Evolutionary conservation across 805 yeast species (phyloP).

Genomic region (Candida nanaspora): DNA sequence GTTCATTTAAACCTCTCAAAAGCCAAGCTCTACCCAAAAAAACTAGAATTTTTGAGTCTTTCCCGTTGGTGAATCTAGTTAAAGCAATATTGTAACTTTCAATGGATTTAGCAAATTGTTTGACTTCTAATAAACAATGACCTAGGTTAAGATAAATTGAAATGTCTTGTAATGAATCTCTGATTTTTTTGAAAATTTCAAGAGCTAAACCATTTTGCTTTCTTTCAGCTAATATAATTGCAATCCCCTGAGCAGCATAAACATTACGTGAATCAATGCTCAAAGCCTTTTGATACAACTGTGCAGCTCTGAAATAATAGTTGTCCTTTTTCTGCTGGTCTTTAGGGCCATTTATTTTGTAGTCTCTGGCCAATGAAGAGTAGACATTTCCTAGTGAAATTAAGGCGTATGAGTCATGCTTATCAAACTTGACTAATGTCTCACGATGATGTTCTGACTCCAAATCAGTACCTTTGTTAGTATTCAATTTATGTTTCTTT

Average conservation of each 20-base stretch:
- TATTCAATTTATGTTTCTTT: conserved; percentile 38
- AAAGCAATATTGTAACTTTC: conserved; percentile 83
- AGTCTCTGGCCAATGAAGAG: conserved; percentile 72
- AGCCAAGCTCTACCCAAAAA: conserved; percentile 87
- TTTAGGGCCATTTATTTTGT: conserved; percentile 37
- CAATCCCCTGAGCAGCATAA: conserved; percentile 97
- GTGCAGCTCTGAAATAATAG: conserved; percentile 85
- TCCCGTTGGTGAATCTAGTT: conserved; percentile 49
- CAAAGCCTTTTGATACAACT: conserved; percentile 81
- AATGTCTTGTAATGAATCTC: conserved; percentile 83
- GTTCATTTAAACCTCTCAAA: conserved; percentile 64
- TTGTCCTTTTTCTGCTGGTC: conserved; percentile 55
- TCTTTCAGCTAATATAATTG: conserved; percentile 85
- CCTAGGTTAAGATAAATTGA: conserved; percentile 82
- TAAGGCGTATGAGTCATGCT: conserved; percentile 86
- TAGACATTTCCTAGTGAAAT: conserved; percentile 87
- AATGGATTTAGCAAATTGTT: conserved; percentile 78
- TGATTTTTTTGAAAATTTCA: conserved; percentile 78
- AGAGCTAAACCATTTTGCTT: conserved; percentile 69
- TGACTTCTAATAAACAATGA: conserved; percentile 76
- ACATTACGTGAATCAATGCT: conserved; percentile 79
- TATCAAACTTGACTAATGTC: conserved; percentile 72
- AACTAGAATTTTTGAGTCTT: conserved; percentile 60
- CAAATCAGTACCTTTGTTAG: conserved; percentile 40
- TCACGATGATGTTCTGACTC: conserved; percentile 81